Evolutionary conservation across 768 basidiomycete genomes (phyloP), one percentile per base, ranked within the genome.

Genomic region (Lactarius hengduanensis): DNA sequence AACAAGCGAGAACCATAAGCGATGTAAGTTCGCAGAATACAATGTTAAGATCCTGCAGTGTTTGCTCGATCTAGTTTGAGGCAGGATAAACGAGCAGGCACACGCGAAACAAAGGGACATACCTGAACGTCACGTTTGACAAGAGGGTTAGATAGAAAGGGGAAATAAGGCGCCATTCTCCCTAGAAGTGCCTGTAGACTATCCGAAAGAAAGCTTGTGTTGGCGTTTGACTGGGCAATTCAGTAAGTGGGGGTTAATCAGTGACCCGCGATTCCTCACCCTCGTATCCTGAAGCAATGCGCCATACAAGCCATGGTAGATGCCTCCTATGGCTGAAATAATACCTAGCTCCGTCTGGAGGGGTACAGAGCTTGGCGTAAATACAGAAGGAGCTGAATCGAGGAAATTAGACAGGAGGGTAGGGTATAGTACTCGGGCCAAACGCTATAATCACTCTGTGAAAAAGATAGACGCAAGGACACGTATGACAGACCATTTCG

Each of bases 121-220:
- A 84, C 91, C 82, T 88, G 88, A 68, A 83, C 80, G 73, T 91
- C 88, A 55, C 82, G 80, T 64, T 75, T 73, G 3, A 67, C 63
- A 3, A 70, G 69, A 30, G 54, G 53, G 4, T 79, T 77, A 9
- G 70, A 68, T 67, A 79, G 75, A 75, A 94, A 94, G 1, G 96
- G 96, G 74, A 98, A 97, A 76, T 94, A 94, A 3, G 88, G 80
- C 6, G 85, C 76, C 83, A 96, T 89, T 72, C 93, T 87, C 13
- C 82, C 81, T 0, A 97, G 79, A 20, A 97, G 75, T 13, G 75
- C 76, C 63, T 78, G 79, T 53, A 94, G 78, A 61, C 88, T 83
- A 13, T 82, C 80, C 26, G 81, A 73, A 15, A 78, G 74, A 22
- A 71, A 66, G 59, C 74, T 72, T 64, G 74, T 73, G 45, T 64